Percentiles rank a stretch among this genome's conserved stretches.
Conservation (phyloP, 768 basidiomycete species). For the Strobilomyces dryophilus region DNA sequence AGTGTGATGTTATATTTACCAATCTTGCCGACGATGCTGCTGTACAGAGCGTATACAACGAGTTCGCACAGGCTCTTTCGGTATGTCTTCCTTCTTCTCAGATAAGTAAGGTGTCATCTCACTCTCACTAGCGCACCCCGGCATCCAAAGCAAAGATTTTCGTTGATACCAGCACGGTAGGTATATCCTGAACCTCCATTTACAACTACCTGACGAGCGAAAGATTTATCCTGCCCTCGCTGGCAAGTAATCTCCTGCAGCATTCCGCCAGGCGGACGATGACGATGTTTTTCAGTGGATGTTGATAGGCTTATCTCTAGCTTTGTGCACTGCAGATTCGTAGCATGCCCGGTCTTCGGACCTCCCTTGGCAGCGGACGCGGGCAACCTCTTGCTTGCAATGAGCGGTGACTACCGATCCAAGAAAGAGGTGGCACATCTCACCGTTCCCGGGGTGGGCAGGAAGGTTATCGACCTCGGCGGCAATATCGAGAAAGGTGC, state of each 20-base stretch:
- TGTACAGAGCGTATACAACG: slow-evolving; percentile 57
- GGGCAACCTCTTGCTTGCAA: slow-evolving; percentile 64
- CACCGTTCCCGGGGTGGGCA: slow-evolving; percentile 75
- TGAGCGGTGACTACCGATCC: slow-evolving; percentile 77
- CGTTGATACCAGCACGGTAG: slow-evolving; percentile 80
- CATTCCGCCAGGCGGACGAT: not conserved
- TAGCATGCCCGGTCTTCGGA: slow-evolving; percentile 78
- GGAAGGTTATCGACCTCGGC: slow-evolving; percentile 78
- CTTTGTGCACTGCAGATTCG: slow-evolving; percentile 55
- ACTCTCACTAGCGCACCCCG: slow-evolving; percentile 33
- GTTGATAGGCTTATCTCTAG: slow-evolving; percentile 64
- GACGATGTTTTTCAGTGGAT: slow-evolving; percentile 40
- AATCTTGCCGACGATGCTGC: slow-evolving; percentile 70
- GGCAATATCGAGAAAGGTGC: slow-evolving; percentile 80
- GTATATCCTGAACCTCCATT: slow-evolving; percentile 20
- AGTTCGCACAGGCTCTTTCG: slow-evolving; percentile 56
- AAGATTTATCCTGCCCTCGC: slow-evolving; percentile 56
- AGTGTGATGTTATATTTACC: slow-evolving; percentile 75
- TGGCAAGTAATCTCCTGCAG: slow-evolving; percentile 26
- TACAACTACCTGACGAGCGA: slow-evolving; percentile 7
- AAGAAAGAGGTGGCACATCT: slow-evolving; percentile 78
- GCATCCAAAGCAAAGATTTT: slow-evolving; percentile 64
- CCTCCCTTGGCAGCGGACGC: slow-evolving; percentile 62
- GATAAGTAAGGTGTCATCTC: not conserved
- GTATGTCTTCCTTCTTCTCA: slow-evolving; percentile 31